Percentiles rank a stretch among this genome's conserved stretches.
These are phyloP conservation scores for Nemania abortiva DNA, from an alignment of 2,329 filamentous ascomycete species.

Conservation along the genomic window DNA sequence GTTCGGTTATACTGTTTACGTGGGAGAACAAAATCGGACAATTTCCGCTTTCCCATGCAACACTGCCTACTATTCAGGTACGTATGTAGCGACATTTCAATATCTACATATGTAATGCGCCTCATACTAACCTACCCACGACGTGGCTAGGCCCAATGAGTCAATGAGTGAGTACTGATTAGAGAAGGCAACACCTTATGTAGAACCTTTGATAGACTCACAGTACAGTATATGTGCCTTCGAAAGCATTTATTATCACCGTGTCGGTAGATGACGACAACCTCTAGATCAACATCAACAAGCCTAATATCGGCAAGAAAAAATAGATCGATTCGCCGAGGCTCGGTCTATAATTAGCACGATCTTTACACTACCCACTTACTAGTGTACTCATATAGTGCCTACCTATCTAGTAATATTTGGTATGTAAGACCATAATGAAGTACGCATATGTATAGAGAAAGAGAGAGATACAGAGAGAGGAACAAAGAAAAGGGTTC, in stretches of 20 bases:
- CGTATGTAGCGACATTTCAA: slow-evolving; percentile 6
- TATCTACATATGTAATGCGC: not conserved
- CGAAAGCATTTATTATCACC: not conserved
- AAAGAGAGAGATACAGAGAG: too few species aligned
- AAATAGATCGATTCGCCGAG: slow-evolving; percentile 29
- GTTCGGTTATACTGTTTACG: slow-evolving; percentile 13
- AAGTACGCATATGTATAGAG: not conserved
- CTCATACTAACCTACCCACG: not conserved
- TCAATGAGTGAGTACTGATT: not conserved
- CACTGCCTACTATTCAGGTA: not conserved
- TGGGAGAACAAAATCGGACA: slow-evolving; percentile 10
- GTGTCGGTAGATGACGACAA: slow-evolving; percentile 1
- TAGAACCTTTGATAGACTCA: not conserved
- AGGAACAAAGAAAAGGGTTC: too few species aligned
- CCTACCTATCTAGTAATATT: too few species aligned
- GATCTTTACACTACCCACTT: slow-evolving; percentile 18
- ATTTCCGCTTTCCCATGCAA: slow-evolving; percentile 18
- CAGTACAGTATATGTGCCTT: not conserved
- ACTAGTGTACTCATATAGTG: not conserved
- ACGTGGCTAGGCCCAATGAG: not conserved
- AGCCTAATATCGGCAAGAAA: slow-evolving; percentile 23
- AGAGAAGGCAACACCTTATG: not conserved
- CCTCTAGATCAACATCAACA: not conserved
- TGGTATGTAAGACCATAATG: slow-evolving; percentile 7
- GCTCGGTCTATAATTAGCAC: slow-evolving; percentile 38